Percentiles rank a stretch among this genome's conserved stretches.
Evolutionary conservation across 805 yeast genomes (phyloP).

Genomic region (Babjeviella inositovora): DNA sequence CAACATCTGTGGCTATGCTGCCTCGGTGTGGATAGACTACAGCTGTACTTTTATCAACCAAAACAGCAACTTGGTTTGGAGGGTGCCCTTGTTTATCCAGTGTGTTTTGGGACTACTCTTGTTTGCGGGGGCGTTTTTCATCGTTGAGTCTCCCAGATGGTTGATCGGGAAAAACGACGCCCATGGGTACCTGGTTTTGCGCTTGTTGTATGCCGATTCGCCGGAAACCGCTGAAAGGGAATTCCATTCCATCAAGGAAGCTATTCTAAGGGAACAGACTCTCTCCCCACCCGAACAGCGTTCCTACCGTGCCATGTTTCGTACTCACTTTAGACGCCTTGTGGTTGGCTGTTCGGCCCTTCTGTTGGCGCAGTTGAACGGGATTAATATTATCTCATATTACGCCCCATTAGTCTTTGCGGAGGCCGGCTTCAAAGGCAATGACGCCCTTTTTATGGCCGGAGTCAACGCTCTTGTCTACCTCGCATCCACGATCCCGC

Average conservation of each 20-base stretch:
- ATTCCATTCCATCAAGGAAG: slow-evolving; percentile 25
- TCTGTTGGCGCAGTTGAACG: slow-evolving; percentile 27
- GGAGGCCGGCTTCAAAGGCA: slow-evolving; percentile 23
- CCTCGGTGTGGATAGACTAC: slow-evolving; percentile 83
- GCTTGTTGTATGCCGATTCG: slow-evolving; percentile 12
- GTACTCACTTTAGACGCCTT: too few relatives aligned
- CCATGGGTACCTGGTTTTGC: too few relatives aligned
- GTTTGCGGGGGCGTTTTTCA: slow-evolving; percentile 57
- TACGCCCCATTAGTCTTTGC: slow-evolving; percentile 28
- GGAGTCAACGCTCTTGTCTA: slow-evolving; percentile 18
- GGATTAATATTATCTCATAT: slow-evolving; percentile 25
- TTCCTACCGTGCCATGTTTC: slow-evolving; percentile 22
- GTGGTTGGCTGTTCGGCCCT: slow-evolving; percentile 25
- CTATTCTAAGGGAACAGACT: too few relatives aligned
- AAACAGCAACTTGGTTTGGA: slow-evolving; percentile 54
- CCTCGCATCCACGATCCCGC: slow-evolving; percentile 52
- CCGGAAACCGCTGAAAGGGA: slow-evolving; percentile 15
- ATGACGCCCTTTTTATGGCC: slow-evolving; percentile 23
- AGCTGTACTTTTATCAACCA: slow-evolving; percentile 50
- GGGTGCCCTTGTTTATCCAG: slow-evolving; percentile 65
- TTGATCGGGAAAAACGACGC: too few relatives aligned
- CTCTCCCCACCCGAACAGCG: slow-evolving; percentile 19
- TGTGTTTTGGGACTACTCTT: slow-evolving; percentile 56
- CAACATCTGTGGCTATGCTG: slow-evolving; percentile 65
- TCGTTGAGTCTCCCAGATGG: slow-evolving; percentile 89